Base-by-base conservation (phyloP, 2,329 filamentous ascomycete species). In the Verruconis gallopava region DNA sequence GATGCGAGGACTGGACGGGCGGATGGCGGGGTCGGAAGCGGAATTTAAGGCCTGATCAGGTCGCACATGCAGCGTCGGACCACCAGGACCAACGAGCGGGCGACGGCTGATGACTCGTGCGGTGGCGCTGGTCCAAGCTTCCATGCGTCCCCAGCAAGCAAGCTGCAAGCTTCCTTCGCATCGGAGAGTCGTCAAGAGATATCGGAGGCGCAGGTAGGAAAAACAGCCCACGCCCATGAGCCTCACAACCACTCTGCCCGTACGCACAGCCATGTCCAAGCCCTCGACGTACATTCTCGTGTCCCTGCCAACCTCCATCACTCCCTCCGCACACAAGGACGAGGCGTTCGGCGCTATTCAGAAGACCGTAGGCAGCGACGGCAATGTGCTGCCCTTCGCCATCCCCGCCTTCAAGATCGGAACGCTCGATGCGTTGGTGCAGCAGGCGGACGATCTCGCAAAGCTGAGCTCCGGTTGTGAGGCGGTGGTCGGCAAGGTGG, bases 361-460 rank as follows among this genome's bases (percentile, higher is more conserved):
- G 51, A 67, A 78, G 43, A 85, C 79, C 33, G 71, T 94, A 43
- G 70, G 75, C 38, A 66, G 75, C 44, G 84, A 93, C 53, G 79
- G 83, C 60, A 85, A 82, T 57, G 80, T 85, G 36, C 67, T 77
- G 40, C 77, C 79, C 2, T 95, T 96, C 58, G 67, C 75, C 44
- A 81, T 96, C 48, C 91, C 91, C 15, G 81, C 86, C 50, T 95
- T 98, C 73, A 98, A 96, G 69, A 93, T 98, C 60, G 91, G 91
- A 45, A 95, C 91, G 0, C 73, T 98, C 28, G 91, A 98, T 65
- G 85, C 83, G 30, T 72, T 98, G 44, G 86, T 98, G 35, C 85
- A 94, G 65, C 89, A 98, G 63, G 91, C 91, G 44, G 91, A 98
- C 57, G 91, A 96, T 56, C 70, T 98, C 42, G 73, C 79, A 45